A percentile compares a stretch with the other conserved stretches of the same genome.
These are phyloP conservation scores for Ammopiptanthus mongolicus DNA, from an alignment of 306 rosid species.

Conservation along the genomic window DNA sequence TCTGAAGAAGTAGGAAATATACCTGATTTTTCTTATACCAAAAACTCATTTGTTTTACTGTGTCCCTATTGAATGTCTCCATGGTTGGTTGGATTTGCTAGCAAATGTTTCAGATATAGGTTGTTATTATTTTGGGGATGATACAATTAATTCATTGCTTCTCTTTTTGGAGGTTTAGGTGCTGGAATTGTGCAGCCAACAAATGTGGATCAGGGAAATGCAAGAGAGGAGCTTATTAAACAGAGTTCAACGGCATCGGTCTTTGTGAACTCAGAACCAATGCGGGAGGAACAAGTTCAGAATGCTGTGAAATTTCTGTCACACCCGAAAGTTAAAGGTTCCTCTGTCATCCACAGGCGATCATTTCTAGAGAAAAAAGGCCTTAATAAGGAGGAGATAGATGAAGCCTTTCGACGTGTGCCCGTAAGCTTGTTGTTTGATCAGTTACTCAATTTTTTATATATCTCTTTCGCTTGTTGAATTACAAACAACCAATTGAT, in stretches of 20 bases:
- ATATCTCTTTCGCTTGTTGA: background rate
- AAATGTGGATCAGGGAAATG: constrained; percentile 39
- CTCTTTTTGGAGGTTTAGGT: constrained; percentile 24
- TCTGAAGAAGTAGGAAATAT: too few species aligned
- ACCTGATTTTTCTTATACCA: too few species aligned
- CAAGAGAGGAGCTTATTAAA: constrained; percentile 38
- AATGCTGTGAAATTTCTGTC: constrained; percentile 84
- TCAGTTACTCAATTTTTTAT: background rate
- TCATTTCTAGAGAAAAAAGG: constrained; percentile 87
- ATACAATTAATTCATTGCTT: background rate
- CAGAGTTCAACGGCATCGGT: constrained; percentile 43
- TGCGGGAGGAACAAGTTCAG: constrained; percentile 85
- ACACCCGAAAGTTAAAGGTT: constrained; percentile 74
- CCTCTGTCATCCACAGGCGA: constrained; percentile 69
- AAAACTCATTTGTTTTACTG: too few species aligned
- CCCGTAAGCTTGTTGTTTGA: constrained; percentile 46
- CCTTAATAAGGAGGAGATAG: constrained; percentile 89
- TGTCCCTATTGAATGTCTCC: background rate
- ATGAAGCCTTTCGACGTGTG: constrained; percentile 77
- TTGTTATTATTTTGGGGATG: background rate
- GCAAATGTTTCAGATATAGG: background rate
- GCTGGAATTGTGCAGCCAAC: constrained; percentile 33
- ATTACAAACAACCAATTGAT: background rate
- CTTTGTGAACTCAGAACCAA: constrained; percentile 69
- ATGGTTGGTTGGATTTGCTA: background rate